Conservation (phyloP, 164 flowering plant species). For the Aristolochia californica region DNA sequence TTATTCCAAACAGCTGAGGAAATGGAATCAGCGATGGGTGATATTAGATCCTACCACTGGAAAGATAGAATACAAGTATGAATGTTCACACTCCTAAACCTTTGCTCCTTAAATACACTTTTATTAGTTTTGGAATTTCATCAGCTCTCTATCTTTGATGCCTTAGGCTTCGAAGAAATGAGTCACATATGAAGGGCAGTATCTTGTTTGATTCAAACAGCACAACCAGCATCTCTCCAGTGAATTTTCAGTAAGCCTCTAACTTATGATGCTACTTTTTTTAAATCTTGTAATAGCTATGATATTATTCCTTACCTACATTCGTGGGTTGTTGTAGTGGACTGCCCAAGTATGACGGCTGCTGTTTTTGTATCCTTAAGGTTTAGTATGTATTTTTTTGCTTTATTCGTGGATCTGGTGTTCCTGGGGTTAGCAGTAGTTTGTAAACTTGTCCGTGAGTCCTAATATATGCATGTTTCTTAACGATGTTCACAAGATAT, state of each 20-base stretch:
- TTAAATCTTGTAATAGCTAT: not conserved
- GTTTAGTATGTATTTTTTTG: not conserved
- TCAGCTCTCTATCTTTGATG: constrained; percentile 7
- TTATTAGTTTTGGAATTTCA: not conserved
- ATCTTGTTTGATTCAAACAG: constrained; percentile 80
- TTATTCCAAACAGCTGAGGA: constrained; percentile 45
- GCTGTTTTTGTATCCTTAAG: constrained; percentile 92
- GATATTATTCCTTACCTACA: not conserved
- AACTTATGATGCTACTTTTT: not conserved
- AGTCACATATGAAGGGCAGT: constrained; percentile 71
- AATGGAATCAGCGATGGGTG: constrained; percentile 99
- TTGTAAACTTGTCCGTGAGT: not conserved
- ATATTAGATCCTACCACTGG: constrained; percentile 94
- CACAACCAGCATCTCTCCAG: constrained; percentile 78
- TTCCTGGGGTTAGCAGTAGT: not conserved
- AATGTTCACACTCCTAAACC: not conserved
- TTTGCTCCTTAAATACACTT: not conserved
- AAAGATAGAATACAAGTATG: constrained; percentile 98
- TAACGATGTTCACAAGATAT: constrained; percentile 51
- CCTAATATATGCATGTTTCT: constrained; percentile 15
- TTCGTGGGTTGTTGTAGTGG: constrained; percentile 45
- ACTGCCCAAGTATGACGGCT: constrained; percentile 91
- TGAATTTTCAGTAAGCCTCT: constrained; percentile 80
- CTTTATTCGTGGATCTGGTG: not conserved
- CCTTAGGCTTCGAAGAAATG: constrained; percentile 77